These are phyloP conservation scores for Wickerhamomyces tratensis DNA, from an alignment of 805 yeast genomes.

Conservation along the genomic window DNA sequence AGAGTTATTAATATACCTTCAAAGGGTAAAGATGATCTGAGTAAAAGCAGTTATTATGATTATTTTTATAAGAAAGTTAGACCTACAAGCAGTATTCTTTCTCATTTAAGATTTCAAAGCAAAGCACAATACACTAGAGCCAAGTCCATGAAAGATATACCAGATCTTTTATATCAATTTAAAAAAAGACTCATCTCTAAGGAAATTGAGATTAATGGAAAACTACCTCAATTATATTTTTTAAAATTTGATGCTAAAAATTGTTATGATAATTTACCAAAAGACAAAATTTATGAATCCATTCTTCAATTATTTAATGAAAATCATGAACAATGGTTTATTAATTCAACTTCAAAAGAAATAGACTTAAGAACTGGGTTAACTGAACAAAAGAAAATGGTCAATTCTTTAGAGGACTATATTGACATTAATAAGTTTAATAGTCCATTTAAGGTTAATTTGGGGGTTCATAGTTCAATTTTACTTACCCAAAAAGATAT, in stretches of 20 bases:
- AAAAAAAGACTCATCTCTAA: constrained; percentile 16
- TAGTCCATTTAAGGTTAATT: not conserved
- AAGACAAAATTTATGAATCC: constrained; percentile 26
- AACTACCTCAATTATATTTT: constrained; percentile 32
- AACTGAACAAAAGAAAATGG: too few species aligned
- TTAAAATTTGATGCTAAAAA: constrained; percentile 68
- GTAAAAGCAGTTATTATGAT: constrained; percentile 21
- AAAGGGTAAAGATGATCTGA: constrained; percentile 24
- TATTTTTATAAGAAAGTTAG: constrained; percentile 28
- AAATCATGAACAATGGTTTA: constrained; percentile 7
- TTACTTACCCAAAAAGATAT: constrained; percentile 24
- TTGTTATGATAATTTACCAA: constrained; percentile 70
- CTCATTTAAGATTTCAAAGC: constrained; percentile 21
- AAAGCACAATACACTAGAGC: constrained; percentile 22
- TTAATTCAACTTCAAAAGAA: too few species aligned
- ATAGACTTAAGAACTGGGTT: not conserved
- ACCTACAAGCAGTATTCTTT: constrained; percentile 32
- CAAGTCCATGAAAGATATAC: constrained; percentile 36
- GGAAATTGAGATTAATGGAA: constrained; percentile 2
- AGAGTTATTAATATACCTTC: constrained; percentile 51
- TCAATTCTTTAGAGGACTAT: too few species aligned
- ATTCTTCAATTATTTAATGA: constrained; percentile 7
- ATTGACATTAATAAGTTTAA: too few species aligned
- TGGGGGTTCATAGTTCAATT: not conserved
- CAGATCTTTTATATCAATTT: constrained; percentile 27